Conservation (phyloP, 495 filamentous ascomycete genomes). For the Sordaria brevicollis region DNA sequence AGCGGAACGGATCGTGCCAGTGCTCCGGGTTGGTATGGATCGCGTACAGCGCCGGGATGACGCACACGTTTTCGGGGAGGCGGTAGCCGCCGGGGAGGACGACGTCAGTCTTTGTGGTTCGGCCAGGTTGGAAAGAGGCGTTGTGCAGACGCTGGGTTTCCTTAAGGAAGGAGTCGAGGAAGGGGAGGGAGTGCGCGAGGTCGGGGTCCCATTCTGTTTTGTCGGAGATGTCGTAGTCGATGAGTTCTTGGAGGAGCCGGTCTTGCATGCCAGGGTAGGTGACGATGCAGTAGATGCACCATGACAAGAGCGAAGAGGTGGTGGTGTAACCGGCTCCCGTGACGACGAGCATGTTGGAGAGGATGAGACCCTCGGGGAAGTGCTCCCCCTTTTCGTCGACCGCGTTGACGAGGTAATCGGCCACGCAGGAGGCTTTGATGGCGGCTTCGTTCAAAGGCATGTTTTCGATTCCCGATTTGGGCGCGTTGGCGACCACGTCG, state of each 20-base stretch:
- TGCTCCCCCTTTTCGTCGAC: constrained; percentile 43
- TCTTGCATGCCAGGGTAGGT: constrained; percentile 42
- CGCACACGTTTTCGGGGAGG: constrained; percentile 33
- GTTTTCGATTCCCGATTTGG: constrained; percentile 24
- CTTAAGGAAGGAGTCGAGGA: constrained; percentile 48
- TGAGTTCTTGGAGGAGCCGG: constrained; percentile 40
- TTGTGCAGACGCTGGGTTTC: constrained; percentile 47
- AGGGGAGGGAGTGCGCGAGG: constrained; percentile 27
- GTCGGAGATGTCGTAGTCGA: constrained; percentile 31
- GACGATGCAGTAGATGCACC: constrained; percentile 41
- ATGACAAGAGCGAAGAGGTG: constrained; percentile 40
- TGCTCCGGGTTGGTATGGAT: constrained; percentile 43
- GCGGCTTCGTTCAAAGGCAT: constrained; percentile 43
- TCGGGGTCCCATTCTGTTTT: constrained; percentile 33
- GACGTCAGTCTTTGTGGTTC: constrained; percentile 39
- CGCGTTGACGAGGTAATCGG: constrained; percentile 38
- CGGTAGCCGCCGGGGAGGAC: constrained; percentile 46
- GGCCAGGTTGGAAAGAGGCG: constrained; percentile 44
- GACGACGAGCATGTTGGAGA: constrained; percentile 18
- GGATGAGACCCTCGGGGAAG: constrained; percentile 24
- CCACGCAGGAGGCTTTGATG: constrained; percentile 23
- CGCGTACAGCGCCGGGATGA: constrained; percentile 40
- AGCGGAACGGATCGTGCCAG: constrained; percentile 42
- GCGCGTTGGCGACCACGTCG: constrained; percentile 27
- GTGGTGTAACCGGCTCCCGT: constrained; percentile 47